phyloP scores from a whole-genome alignment of 2,329 filamentous ascomycete genomes.

The Pyrenochaeta sp. region DNA sequence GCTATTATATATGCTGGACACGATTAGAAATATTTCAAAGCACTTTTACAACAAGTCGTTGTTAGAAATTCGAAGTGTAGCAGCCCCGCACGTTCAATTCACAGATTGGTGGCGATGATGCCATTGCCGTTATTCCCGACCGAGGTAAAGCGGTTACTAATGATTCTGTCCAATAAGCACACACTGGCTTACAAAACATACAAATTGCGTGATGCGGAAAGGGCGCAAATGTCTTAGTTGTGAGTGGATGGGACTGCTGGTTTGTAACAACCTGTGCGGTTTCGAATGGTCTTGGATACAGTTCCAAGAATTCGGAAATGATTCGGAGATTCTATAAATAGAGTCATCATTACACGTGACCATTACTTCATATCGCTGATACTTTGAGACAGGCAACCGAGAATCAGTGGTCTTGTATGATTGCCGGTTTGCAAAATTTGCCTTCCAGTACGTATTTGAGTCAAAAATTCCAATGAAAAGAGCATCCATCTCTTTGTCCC shows the following conservation, averaged over 20 bases:
- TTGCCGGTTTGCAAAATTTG: too few relatives aligned
- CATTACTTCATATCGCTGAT: too few relatives aligned
- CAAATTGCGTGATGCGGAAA: slow-evolving; percentile 30
- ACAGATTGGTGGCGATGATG: slow-evolving; percentile 39
- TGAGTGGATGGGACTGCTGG: neutral
- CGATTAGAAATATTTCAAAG: slow-evolving; percentile 39
- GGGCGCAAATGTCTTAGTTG: neutral
- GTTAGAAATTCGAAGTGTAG: too few relatives aligned
- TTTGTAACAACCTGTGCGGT: slow-evolving; percentile 11
- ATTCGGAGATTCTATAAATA: slow-evolving; percentile 3
- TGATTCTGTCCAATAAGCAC: slow-evolving; percentile 23
- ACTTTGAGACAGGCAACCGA: too few relatives aligned
- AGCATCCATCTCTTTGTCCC: too few relatives aligned
- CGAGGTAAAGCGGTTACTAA: slow-evolving; percentile 44
- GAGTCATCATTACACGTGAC: too few relatives aligned
- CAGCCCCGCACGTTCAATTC: too few relatives aligned
- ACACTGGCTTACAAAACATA: slow-evolving; percentile 33
- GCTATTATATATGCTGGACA: slow-evolving; percentile 30
- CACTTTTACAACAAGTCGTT: too few relatives aligned
- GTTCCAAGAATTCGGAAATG: slow-evolving; percentile 4
- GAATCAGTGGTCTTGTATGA: too few relatives aligned
- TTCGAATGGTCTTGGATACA: neutral
- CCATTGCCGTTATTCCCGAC: slow-evolving; percentile 40
- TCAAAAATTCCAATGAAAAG: too few relatives aligned
- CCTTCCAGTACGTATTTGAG: too few relatives aligned